Base-by-base conservation (phyloP, 73 alveolate genomes). In the Uronychia binucleata region DNA sequence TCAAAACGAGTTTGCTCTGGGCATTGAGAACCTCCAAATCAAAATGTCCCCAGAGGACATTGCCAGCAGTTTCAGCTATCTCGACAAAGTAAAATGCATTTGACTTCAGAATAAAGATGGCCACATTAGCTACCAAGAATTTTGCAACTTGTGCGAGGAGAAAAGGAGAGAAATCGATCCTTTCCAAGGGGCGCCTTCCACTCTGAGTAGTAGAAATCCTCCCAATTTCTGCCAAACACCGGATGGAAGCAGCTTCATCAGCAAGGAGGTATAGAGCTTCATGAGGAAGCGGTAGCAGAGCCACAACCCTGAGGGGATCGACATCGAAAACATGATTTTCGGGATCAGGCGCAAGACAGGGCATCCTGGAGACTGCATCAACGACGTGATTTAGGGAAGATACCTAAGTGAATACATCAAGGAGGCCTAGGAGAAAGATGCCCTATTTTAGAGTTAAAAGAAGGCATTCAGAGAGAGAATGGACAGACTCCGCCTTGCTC, bases 81-180 rank as follows among this genome's bases (percentile, higher is more conserved):
- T 86, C 11, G 92, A 86, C 19, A 46, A 19, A 46, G 67, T 46
- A 46, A 46, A 19, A 46, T 46, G 19, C 19, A 46, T 5, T 46
- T 46, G n/a, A 46, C 67, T 46, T 58, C 74, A 78, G n/a, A 87
- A 86, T 59, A 1, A 58, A 1, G 78, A 86, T 30, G 83, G 83
- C 14, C 33, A 75, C 0, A 77, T 86, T 1, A 58, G 84, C 34
- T 86, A 86, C 76, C 58, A 86, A 30, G 92, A 86, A 28, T 86
- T 86, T 30, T 86, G 92, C 67, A 86, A 86, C 67, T 78, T 86
- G 14, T 76, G 84, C 33, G 92, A 86, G 30, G 92, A 86, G 32
- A 77, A 79, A 57, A 57, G 92, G 57, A 74, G 86, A n/a, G 83
- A 77, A 1, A 77, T 86, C 0, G 92, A 86, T 58, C 92, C 92